Base-by-base conservation (phyloP, 306 rosid species). In the Acmispon strigosus region DNA sequence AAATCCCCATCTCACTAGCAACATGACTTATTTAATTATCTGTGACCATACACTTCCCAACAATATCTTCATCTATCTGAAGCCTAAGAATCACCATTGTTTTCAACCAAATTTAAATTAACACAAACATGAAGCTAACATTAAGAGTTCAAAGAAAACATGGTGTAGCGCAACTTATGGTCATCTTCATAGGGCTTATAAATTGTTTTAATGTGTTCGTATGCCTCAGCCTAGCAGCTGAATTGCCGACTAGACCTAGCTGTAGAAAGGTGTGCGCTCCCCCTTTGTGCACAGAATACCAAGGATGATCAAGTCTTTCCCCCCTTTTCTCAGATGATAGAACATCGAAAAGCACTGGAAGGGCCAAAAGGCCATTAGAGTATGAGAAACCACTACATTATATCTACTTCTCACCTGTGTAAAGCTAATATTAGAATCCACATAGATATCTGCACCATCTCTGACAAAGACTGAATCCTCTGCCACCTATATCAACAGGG, bases 381-480 rank as follows among this genome's bases (percentile, higher is more conserved):
- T 55, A 43, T 49, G 29, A 72, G 49, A 56, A 34, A 59, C 59
- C 59, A 65, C 41, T 62, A 27, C 57, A 20, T 24, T 55, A 53
- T 55, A 74, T 62, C 64, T 36, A 45, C 65, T 51, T 66, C 88
- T 84, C 75, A 87, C 99, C 80, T 91, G 89, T n/a, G 97, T 94
- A 86, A 94, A 89, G 91, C 96, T 89, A 78, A 94, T 89, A 70
- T 84, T 91, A 63, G 96, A 86, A 45, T 94, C 92, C 70, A 94
- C 96, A 61, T 88, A 91, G 36, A 94, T 79, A 82, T 94, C 92
- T 61, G 92, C 96, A 45, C 99, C 97, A 37, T 94, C 97, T 74
- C 97, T 82, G 77, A 67, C 42, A 76, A 94, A 94, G 59, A 87
- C 80, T 53, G 83, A 86, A 87, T 91, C 96, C 81, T 91, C 83